phyloP scores from a whole-genome alignment of 2,329 filamentous ascomycete genomes.

The Cladophialophora bantiana region DNA sequence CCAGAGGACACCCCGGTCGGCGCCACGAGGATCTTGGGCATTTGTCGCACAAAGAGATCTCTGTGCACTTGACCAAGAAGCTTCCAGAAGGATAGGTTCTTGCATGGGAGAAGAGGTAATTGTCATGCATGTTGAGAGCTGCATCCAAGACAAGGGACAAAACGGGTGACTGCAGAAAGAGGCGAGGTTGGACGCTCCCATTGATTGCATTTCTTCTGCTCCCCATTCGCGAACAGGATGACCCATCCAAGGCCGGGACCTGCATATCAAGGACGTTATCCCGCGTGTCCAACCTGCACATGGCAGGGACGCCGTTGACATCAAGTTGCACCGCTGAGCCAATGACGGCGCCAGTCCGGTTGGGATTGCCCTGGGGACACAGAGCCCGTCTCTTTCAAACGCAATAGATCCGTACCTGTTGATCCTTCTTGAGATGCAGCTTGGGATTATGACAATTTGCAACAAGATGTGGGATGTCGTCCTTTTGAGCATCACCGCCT shows the following conservation, averaged over 20 bases:
- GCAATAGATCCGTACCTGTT: background rate
- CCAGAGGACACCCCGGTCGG: background rate
- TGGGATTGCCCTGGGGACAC: background rate
- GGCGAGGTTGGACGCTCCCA: slow-evolving; percentile 17
- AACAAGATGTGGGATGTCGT: background rate
- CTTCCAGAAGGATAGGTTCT: slow-evolving; percentile 25
- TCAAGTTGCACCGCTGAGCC: slow-evolving; percentile 2
- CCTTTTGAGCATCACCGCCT: background rate
- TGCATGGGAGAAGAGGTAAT: slow-evolving; percentile 18
- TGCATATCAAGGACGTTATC: slow-evolving; percentile 16
- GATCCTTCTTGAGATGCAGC: background rate
- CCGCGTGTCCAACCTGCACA: slow-evolving; percentile 14
- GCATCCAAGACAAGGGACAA: slow-evolving; percentile 18
- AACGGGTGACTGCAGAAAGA: slow-evolving; percentile 16
- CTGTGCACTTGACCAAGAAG: slow-evolving; percentile 14
- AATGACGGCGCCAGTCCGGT: background rate
- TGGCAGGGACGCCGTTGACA: slow-evolving; percentile 22
- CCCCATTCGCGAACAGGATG: background rate
- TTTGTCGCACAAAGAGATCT: slow-evolving; percentile 27
- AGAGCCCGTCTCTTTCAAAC: background rate
- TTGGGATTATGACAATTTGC: background rate
- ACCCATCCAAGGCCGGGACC: background rate
- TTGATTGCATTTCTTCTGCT: background rate
- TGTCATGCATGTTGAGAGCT: slow-evolving; percentile 26
- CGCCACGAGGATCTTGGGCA: background rate